Base-by-base conservation (phyloP, 106 monocot species). In the Phalaenopsis equestris region DNA sequence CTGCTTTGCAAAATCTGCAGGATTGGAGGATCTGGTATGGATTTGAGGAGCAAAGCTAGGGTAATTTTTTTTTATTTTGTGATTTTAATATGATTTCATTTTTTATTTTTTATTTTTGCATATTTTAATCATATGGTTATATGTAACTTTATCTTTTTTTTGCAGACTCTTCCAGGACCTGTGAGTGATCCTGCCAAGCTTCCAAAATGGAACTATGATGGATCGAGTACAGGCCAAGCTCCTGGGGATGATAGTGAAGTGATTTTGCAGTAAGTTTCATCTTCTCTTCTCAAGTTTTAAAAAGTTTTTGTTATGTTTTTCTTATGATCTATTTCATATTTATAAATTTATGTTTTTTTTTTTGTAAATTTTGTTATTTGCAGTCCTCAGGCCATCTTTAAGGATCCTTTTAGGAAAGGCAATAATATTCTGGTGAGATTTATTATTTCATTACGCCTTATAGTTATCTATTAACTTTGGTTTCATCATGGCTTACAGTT, bases 371-470 rank as follows among this genome's bases (percentile, higher is more conserved):
- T 76, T 75, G 41, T 77, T 30, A 12, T 8, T 55, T 77, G 65
- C 49, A 91, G 91, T 42, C 91, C 91, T 68, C 91, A 91, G 72
- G 91, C 91, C 18, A 88, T 88, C 55, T 91, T 88, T 77, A 91
- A 80, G 86, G 91, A 91, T 67, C 90, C 90, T 10, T 90, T 90
- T 75, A 90, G 90, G 78, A 90, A 84, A 80, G 87, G 88, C 9
- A 91, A 88, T 81, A 91, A 91, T 75, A 91, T 91, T 74, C 88
- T 91, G n/a, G 90, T 90, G 77, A 81, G 80, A 78, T 75, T 19
- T 73, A 73, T 73, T 37, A 36, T 36, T 68, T 73, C 30, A 9
- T 18, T 42, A 1, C 42, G 8, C 43, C 30, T 18, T 4, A 14
- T 42, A 74, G 43, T 18, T 74, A n/a, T 74, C 39, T 1, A 38